phyloP scores from a whole-genome alignment of 148 eudicot species.

The Nepenthes gracilis region DNA sequence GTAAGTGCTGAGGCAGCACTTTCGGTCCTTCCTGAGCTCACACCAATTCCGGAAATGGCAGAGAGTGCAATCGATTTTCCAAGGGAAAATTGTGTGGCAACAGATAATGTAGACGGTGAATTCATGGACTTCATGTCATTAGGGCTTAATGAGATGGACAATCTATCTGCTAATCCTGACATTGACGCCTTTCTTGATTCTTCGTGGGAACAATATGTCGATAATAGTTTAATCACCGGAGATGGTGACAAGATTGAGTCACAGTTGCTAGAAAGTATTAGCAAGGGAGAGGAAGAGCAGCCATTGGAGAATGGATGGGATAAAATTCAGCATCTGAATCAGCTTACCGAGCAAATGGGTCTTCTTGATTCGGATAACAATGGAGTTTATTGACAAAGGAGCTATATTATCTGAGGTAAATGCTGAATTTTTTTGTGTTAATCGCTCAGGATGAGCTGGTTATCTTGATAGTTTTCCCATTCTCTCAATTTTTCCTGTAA shows the following conservation, averaged over 20 bases:
- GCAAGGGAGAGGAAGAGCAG: constrained; percentile 17
- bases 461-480: no score
- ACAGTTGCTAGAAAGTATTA: constrained; percentile 13
- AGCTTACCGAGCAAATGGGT: constrained; percentile 52
- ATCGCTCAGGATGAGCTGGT: no score
- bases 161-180: constrained; percentile 25
- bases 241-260: constrained; percentile 25
- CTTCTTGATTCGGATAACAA: constrained; percentile 21
- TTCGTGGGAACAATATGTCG: constrained; percentile 39
- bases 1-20: constrained; percentile 10
- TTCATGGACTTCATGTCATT: constrained; percentile 24
- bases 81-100: background rate
- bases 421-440: no score
- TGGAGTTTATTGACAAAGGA: background rate
- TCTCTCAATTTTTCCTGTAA: no score
- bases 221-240: constrained; percentile 12
- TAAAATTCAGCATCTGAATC: constrained; percentile 31
- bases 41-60: constrained; percentile 16
- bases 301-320: constrained; percentile 29
- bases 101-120: constrained; percentile 12
- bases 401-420: no score
- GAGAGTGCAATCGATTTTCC: no score
- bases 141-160: constrained; percentile 18
- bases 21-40: constrained; percentile 3
- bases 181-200: constrained; percentile 30